phyloP scores from a whole-genome alignment of 345 rosid species.

The Acer campestre region DNA sequence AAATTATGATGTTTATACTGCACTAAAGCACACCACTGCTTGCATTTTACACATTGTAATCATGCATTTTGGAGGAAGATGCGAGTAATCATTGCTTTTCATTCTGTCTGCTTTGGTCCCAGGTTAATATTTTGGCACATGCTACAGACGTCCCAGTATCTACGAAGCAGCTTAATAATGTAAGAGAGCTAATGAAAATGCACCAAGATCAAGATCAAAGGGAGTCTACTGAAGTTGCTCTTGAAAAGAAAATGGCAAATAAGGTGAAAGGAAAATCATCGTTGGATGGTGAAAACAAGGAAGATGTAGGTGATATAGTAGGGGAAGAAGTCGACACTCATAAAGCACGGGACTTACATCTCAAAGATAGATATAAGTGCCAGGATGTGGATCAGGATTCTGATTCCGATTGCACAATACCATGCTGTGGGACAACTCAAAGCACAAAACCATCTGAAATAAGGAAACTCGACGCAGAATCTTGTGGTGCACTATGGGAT shows the following conservation, averaged over 20 bases:
- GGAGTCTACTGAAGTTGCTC: conserved; percentile 23
- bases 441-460: conserved; percentile 39
- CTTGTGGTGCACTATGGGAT: conserved; percentile 93
- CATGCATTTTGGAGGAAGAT: conserved; percentile 7
- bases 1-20: conserved; percentile 1
- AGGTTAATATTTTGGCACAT: conserved; percentile 92
- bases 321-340: conserved; percentile 34
- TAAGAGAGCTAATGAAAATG: conserved; percentile 72
- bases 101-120: conserved; percentile 30
- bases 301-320: conserved; percentile 33
- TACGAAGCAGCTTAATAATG: conserved; percentile 71
- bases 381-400: conserved; percentile 38
- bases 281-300: conserved; percentile 31
- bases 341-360: conserved; percentile 25
- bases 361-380: conserved; percentile 24
- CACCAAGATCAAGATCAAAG: conserved; percentile 43
- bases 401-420: conserved; percentile 48
- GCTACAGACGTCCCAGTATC: conserved; percentile 74
- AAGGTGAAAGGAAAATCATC: conserved; percentile 30
- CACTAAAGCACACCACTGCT: neutral
- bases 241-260: conserved; percentile 30
- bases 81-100: conserved; percentile 18
- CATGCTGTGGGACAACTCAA: conserved; percentile 31
- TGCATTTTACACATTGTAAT: neutral
- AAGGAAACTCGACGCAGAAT: conserved; percentile 27